Percentiles rank a stretch among this genome's conserved stretches.
These are phyloP conservation scores for Besnoitia besnoiti DNA, from an alignment of 169 alveolate species.

Conservation along the genomic window DNA sequence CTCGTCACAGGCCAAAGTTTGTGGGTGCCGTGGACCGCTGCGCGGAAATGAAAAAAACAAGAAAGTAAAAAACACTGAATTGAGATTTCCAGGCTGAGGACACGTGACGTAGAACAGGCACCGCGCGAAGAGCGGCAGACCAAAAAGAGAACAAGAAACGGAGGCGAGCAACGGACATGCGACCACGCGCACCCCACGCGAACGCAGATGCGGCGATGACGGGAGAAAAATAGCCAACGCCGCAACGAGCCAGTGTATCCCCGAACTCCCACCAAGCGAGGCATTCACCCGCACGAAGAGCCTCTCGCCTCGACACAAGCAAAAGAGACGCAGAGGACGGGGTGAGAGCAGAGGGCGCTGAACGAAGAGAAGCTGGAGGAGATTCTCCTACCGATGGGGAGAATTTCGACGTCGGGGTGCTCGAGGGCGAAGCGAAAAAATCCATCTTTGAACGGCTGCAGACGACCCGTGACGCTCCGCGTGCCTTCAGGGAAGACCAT, in stretches of 20 bases:
- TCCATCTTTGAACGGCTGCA: slow-evolving; percentile 87
- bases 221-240: too few relatives aligned
- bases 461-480: slow-evolving; percentile 81
- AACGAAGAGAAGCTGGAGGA: background rate
- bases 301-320: too few relatives aligned
- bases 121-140: background rate
- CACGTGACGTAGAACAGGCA: background rate
- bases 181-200: background rate
- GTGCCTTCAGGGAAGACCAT: slow-evolving; percentile 89
- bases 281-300: too few relatives aligned
- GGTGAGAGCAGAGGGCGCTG: background rate
- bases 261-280: too few relatives aligned
- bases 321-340: too few relatives aligned
- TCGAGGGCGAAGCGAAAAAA: slow-evolving; percentile 89
- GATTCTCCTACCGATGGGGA: slow-evolving; percentile 76
- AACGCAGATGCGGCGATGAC: too few relatives aligned
- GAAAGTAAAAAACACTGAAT: too few relatives aligned
- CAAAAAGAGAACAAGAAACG: background rate
- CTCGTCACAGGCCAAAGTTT: slow-evolving; percentile 78
- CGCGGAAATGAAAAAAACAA: too few relatives aligned
- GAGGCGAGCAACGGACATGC: background rate
- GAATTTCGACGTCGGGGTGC: slow-evolving; percentile 77
- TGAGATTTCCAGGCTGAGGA: background rate
- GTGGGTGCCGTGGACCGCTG: slow-evolving; percentile 75
- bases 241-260: too few relatives aligned